Conservation (phyloP, 257 asterid species). For the Capsicum chinense region DNA sequence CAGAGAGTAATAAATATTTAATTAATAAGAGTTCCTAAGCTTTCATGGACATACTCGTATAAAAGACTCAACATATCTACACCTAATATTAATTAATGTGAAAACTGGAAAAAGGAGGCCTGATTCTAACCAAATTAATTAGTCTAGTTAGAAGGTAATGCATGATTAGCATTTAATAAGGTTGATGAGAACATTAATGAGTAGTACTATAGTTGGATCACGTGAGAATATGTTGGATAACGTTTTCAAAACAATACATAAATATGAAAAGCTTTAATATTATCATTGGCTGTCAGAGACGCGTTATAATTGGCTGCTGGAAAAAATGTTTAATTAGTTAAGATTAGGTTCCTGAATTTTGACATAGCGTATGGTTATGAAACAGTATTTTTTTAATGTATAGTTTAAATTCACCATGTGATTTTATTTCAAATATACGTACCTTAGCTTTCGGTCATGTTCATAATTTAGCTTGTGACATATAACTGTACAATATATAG, state of each 20-base stretch:
- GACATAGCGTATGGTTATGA: constrained; percentile 14
- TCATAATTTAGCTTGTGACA: neutral
- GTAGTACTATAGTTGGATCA: constrained; percentile 17
- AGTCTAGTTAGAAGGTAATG: neutral
- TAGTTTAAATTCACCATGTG: neutral
- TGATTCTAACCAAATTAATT: neutral
- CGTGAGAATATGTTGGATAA: constrained; percentile 27
- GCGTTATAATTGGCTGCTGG: constrained; percentile 26
- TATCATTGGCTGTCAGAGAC: neutral
- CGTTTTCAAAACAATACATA: neutral
- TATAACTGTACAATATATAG: neutral
- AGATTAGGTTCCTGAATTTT: neutral
- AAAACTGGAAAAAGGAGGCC: neutral
- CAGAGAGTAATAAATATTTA: neutral
- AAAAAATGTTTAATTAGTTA: neutral
- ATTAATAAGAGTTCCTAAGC: neutral
- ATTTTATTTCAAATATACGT: constrained; percentile 14
- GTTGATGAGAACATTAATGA: constrained; percentile 9
- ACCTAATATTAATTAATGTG: neutral
- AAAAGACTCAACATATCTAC: neutral
- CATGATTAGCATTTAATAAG: neutral
- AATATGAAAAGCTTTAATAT: neutral
- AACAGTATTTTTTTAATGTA: neutral
- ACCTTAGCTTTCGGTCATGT: neutral
- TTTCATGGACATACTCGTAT: neutral